Evolutionary conservation across 495 filamentous ascomycete species (phyloP).

Genomic region (Recurvomyces mirabilis): DNA sequence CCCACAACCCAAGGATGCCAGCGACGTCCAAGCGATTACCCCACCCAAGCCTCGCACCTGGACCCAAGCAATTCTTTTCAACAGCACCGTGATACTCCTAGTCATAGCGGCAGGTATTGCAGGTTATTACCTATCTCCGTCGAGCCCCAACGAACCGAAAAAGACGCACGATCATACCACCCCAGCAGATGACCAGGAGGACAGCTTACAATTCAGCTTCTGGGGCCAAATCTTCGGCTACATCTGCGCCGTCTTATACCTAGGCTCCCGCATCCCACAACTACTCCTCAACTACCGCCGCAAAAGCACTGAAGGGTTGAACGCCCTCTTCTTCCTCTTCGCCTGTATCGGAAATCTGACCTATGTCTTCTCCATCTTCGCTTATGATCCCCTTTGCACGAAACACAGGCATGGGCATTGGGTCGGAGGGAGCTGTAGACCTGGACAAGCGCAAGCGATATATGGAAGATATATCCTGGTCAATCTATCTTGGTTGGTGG

Average conservation of each 20-base stretch:
- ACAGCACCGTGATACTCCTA: slow-evolving; percentile 56
- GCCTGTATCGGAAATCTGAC: slow-evolving; percentile 90
- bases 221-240: slow-evolving; percentile 48
- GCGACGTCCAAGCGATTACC: slow-evolving; percentile 3
- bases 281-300: slow-evolving; percentile 79
- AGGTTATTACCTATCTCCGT: slow-evolving; percentile 67
- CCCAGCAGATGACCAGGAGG: slow-evolving; percentile 14
- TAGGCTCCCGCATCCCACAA: slow-evolving; percentile 79
- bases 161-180: slow-evolving; percentile 20
- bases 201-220: slow-evolving; percentile 49
- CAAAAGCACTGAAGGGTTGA: slow-evolving; percentile 69
- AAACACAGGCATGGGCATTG: slow-evolving; percentile 10
- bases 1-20: slow-evolving; percentile 3
- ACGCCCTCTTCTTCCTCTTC: slow-evolving; percentile 70
- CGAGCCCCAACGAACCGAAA: slow-evolving; percentile 25
- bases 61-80: slow-evolving; percentile 48
- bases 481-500: slow-evolving; percentile 80
- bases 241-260: slow-evolving; percentile 60
- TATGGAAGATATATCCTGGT: slow-evolving; percentile 76
- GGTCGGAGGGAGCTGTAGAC: slow-evolving; percentile 20
- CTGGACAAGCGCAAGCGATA: slow-evolving; percentile 43
- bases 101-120: slow-evolving; percentile 72
- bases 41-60: slow-evolving; percentile 8
- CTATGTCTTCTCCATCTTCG: slow-evolving; percentile 84
- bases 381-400: slow-evolving; percentile 55